Conservation (phyloP, 768 basidiomycete species). For the Daedalea quercina region DNA sequence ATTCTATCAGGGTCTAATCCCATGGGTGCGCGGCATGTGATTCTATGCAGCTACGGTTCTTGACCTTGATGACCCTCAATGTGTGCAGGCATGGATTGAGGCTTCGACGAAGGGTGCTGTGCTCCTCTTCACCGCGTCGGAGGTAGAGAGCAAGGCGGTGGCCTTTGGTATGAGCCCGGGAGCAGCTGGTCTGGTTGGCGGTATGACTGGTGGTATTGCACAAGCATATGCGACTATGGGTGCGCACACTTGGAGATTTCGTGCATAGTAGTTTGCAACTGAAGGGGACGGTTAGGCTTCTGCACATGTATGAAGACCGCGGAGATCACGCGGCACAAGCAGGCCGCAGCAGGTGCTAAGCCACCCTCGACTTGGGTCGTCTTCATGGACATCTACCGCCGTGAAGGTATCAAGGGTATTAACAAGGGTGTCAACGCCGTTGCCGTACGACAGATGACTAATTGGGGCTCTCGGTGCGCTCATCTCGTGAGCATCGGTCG, state of each 20-base stretch:
- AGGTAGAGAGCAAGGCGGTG: slow-evolving; percentile 72
- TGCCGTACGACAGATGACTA: slow-evolving; percentile 86
- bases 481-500: too few relatives aligned
- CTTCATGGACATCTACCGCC: slow-evolving; percentile 89
- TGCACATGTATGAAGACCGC: slow-evolving; percentile 99
- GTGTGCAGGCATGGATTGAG: slow-evolving; percentile 91
- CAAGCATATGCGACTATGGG: slow-evolving; percentile 99
- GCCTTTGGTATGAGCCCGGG: slow-evolving; percentile 71
- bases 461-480: slow-evolving; percentile 94
- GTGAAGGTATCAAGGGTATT: slow-evolving; percentile 91
- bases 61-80: background rate
- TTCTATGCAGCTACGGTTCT: background rate
- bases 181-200: slow-evolving; percentile 83
- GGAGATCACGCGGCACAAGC: slow-evolving; percentile 95
- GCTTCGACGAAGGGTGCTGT: slow-evolving; percentile 98
- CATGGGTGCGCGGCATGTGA: slow-evolving; percentile 64
- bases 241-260: slow-evolving; percentile 34
- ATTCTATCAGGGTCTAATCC: slow-evolving; percentile 97
- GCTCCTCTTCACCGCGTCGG: slow-evolving; percentile 91
- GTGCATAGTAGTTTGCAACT: slow-evolving; percentile 4
- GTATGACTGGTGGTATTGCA: slow-evolving; percentile 95
- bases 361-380: slow-evolving; percentile 92
- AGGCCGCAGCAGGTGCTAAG: slow-evolving; percentile 74
- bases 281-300: slow-evolving; percentile 56
- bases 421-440: slow-evolving; percentile 99